Base-by-base conservation (phyloP, 2,329 filamentous ascomycete species). In the Fusarium sp. region DNA sequence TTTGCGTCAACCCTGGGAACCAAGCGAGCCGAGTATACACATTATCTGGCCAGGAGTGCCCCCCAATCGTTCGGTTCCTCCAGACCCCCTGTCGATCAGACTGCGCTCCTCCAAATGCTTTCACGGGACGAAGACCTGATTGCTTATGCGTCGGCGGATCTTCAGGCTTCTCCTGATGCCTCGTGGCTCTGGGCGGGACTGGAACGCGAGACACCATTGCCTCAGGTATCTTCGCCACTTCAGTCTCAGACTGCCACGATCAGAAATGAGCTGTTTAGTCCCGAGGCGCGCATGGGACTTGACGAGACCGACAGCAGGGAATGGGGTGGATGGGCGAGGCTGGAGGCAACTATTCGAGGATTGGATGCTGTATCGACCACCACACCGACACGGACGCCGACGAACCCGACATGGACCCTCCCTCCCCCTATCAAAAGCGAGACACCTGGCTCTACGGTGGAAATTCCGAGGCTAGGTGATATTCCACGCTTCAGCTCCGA, bases 171-270 rank as follows among this genome's bases (percentile, higher is more conserved):
- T n/a, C 85, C 87, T 0, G 91, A 94, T 55, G 89, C 89, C 37
- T 91, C 91, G 12, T 98, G 95, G 95, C 88, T 95, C 5, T 98
- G 95, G 95, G 82, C 88, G 74, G 86, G 88, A 31, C 86, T 86
- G 37, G 90, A 92, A 73, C 79, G 80, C 43, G 85, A 86, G 43
- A 66, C 75, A 2, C 72, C 84, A 6, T 65, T 77, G 10, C 68
- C 71, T 37, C 75, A 73, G 43, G 65, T 75, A 40, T 71, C 66
- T 9, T 61, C 64, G 31, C 56, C 61, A 34, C 58, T 66, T 43
- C 62, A 31, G 55, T 62, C 51, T 53, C 71, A 47, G 51, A 48
- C 71, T 27, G 60, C 73, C 69, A 68, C 77, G 57, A 44, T 66
- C 57, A 81, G 81, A 28, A 83, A 78, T 50, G 79, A 78, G 8